Evolutionary conservation across 371 early-diverging fungal genomes (phyloP), one percentile per base, ranked within the genome.

Genomic region (Saksenaea vasiformis): DNA sequence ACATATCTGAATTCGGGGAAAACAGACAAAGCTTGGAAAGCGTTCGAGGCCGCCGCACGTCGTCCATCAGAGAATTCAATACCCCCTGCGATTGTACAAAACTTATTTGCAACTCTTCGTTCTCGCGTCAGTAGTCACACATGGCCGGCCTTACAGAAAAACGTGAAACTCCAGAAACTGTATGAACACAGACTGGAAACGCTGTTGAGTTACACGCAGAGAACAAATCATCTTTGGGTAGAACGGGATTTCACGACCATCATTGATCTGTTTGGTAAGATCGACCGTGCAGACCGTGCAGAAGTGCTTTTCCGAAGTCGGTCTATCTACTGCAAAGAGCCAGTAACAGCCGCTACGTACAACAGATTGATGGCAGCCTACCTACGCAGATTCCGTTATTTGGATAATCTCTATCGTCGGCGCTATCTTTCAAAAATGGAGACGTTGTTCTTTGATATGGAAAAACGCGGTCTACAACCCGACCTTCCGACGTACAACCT

Each of bases 291-390:
- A 1, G 65, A 66, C 13, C 60, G 70, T 22, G 78, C 70, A 34
- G 78, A 78, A 27, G 58, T 66, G 3, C 54, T 75, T 14, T 72
- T 75, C 59, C 60, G 73, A 14, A 66, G 68, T 26, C 41, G 71
- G 43, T 17, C 62, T 2, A 37, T 44, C 5, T 72, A 74, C 41
- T 72, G 71, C 35, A 35, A 59, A 24, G 65, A 62, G 13, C 43
- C 60, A 14, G 47, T 61, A 3, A 68, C 61, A 3, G 19, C 61
- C 3, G 59, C 65, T 8, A 64, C 69, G 4, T 78, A 68, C 55
- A 78, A 78, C 39, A 59, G 63, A 9, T 24, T 78, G 24, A 62
- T 75, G 43, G 67, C 73, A 1, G 66, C 67, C 0, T 71, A 78
- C 62, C 62, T 78, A 1, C 67, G 68, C 28, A 67, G 64, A 24